Evolutionary conservation across 768 basidiomycete species (phyloP).

Genomic region (Pulveroboletus sp.): DNA sequence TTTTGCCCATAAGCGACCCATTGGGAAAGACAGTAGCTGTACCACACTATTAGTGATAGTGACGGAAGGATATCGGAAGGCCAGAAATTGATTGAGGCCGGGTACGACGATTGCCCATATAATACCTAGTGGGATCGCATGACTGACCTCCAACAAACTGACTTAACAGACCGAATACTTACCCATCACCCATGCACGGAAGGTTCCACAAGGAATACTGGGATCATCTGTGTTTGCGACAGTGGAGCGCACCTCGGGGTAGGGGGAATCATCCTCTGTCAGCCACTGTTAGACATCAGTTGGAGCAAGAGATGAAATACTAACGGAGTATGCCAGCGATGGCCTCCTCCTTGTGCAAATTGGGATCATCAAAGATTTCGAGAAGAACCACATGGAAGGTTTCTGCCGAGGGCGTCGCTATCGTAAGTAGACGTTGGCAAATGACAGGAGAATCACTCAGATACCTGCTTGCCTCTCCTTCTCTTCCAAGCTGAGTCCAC

Average conservation of each 20-base stretch:
- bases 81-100: slow-evolving; percentile 76
- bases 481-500: slow-evolving; percentile 16
- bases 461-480: slow-evolving; percentile 21
- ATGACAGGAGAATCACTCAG: neutral
- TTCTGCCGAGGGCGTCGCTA: neutral
- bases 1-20: slow-evolving; percentile 58
- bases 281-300: slow-evolving; percentile 12
- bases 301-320: neutral
- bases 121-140: slow-evolving; percentile 22
- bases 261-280: slow-evolving; percentile 67
- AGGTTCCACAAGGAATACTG: no score
- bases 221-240: no score
- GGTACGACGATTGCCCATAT: slow-evolving; percentile 61
- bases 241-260: no score
- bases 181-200: no score
- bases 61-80: slow-evolving; percentile 57
- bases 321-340: slow-evolving; percentile 26
- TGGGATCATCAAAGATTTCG: slow-evolving; percentile 35
- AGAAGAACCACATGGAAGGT: slow-evolving; percentile 1
- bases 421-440: neutral
- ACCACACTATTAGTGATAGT: slow-evolving; percentile 40
- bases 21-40: slow-evolving; percentile 45
- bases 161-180: slow-evolving; percentile 31
- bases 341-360: slow-evolving; percentile 28
- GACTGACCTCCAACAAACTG: neutral